Conservation (phyloP, 2,329 filamentous ascomycete genomes). For the Lomentospora prolificans region DNA sequence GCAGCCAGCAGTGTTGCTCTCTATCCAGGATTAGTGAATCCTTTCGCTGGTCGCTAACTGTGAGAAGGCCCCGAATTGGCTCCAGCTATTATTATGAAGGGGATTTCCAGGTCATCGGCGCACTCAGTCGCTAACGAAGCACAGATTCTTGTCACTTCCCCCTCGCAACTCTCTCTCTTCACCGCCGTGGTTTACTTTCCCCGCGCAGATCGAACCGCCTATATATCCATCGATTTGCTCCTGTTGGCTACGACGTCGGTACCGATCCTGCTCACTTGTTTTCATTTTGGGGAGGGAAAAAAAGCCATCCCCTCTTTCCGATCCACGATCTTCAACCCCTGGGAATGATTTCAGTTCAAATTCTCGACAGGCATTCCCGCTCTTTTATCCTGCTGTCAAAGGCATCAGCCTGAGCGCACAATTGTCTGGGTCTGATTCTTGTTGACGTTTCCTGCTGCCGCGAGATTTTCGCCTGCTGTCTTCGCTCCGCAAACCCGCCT, state of each 20-base stretch:
- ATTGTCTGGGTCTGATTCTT: not conserved
- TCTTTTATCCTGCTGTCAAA: not conserved
- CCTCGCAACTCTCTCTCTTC: not conserved
- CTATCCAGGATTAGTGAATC: no score
- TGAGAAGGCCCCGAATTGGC: no score
- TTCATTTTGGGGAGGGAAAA: no score
- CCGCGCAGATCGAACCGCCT: not conserved
- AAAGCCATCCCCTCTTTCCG: not conserved
- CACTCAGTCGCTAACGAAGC: no score
- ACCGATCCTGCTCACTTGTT: no score
- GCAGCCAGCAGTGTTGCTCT: no score
- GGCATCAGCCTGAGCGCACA: not conserved
- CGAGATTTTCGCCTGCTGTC: not conserved
- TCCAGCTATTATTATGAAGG: no score
- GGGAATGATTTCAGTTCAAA: not conserved
- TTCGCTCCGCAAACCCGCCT: not conserved
- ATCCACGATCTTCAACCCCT: not conserved
- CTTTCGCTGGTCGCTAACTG: no score
- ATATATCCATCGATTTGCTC: not conserved
- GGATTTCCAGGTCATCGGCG: no score
- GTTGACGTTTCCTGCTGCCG: not conserved
- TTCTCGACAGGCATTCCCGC: not conserved
- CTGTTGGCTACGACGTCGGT: no score
- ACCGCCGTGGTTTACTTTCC: not conserved
- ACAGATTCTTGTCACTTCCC: not conserved